These are phyloP conservation scores for Asterophora parasitica DNA, from an alignment of 768 basidiomycete genomes.

Conservation along the genomic window DNA sequence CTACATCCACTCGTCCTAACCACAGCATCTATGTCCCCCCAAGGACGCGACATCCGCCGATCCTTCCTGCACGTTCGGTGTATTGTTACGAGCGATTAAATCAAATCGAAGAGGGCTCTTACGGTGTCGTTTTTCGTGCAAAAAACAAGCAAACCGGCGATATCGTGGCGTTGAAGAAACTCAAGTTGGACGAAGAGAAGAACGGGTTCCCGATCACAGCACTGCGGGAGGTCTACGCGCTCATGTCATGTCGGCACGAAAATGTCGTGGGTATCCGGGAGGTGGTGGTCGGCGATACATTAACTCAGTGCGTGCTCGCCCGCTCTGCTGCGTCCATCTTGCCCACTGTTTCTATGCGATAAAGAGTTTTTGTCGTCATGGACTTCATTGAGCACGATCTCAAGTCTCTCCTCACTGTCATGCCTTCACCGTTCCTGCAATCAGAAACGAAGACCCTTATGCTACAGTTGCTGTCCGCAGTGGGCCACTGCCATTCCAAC, in stretches of 20 bases:
- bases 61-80: conserved; percentile 86
- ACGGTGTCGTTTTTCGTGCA: conserved; percentile 97
- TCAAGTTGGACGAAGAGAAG: conserved; percentile 98
- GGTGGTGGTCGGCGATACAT: conserved; percentile 95
- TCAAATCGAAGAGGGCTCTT: conserved; percentile 98
- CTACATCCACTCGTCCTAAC: conserved; percentile 18
- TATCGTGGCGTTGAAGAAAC: conserved; percentile 94
- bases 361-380: conserved; percentile 98
- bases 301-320: conserved; percentile 84
- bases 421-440: conserved; percentile 95
- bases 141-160: conserved; percentile 91
- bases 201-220: conserved; percentile 98
- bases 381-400: conserved; percentile 99
- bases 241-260: conserved; percentile 92
- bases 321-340: conserved; percentile 20
- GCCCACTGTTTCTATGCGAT: conserved; percentile 21
- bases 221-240: conserved; percentile 89
- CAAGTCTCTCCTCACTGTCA: conserved; percentile 88
- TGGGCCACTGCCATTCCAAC: conserved; percentile 89
- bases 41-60: conserved; percentile 70
- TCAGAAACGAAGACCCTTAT: conserved; percentile 98
- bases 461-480: conserved; percentile 88
- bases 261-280: conserved; percentile 97
- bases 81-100: conserved; percentile 93
- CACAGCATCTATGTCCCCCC: conserved; percentile 75